Base-by-base conservation (phyloP, 192 early-diverging fungal genomes). In the Backusella liffmaniae region DNA sequence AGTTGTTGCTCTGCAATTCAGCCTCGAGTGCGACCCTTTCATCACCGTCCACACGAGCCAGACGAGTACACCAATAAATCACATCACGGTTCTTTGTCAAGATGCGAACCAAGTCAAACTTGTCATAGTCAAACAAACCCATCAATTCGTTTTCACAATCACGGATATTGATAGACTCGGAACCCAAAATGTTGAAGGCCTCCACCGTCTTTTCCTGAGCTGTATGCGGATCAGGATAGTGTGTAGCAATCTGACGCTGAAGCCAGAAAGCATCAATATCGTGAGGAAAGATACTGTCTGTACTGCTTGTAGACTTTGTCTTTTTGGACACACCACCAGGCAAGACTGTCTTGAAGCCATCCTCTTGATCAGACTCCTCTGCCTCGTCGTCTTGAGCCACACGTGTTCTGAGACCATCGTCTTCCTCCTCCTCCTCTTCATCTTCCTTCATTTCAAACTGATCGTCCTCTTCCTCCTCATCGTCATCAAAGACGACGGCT, bases 241-340 rank as follows among this genome's bases (percentile, higher is more conserved):
- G 88, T n/a, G 85, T 77, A 30, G 94, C 85, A 34, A 99, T 87
- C 36, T 89, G 87, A 41, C 97, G 92, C 78, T 99, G 98, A 6
- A 98, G 88, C 96, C 96, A 99, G 80, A 99, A 99, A 7, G 97
- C 94, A 83, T 99, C 98, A 66, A 99, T 88, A 66, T 95, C 93
- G 81, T 96, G 94, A 10, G 94, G 90, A 49, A 80, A 71, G 30
- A 91, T 75, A 72, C 84, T 81, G 39, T 82, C 79, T 9, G 77
- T 80, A 21, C 15, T 69, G 42, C 5, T 41, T 4, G 35, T 49
- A 10, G 72, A 16, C 44, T 87, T 32, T 2, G 32, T 86, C 66
- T 80, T 81, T 5, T 62, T 42, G 16, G 42, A 18, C 41, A 56
- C 74, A 35, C 80, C 83, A 46, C 80, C 83, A 46, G 81, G 77